Percentiles rank a stretch among this genome's conserved stretches.
Evolutionary conservation across 164 flowering plant genomes (phyloP).

Genomic region (Kingdonia uniflora): DNA sequence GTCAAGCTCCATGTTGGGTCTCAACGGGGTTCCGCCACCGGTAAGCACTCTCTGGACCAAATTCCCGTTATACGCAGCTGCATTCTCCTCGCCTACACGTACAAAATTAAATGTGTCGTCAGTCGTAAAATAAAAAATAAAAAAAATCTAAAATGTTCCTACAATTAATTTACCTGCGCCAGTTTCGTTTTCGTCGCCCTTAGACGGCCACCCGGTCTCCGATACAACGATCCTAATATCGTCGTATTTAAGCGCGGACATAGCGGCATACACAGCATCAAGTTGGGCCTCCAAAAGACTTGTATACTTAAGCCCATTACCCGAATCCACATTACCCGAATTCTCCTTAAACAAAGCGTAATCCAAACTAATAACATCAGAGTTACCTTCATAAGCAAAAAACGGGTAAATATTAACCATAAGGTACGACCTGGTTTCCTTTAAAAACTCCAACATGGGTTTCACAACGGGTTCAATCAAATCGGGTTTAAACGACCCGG

Average conservation of each 20-base stretch:
- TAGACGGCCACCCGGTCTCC: conserved; percentile 95
- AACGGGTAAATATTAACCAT: conserved; percentile 91
- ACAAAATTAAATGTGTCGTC: too few species aligned
- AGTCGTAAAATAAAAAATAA: background rate
- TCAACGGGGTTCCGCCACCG: conserved; percentile 68
- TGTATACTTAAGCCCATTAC: conserved; percentile 50
- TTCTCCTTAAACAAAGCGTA: conserved; percentile 61
- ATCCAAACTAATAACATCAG: conserved; percentile 55
- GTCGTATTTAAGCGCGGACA: conserved; percentile 38
- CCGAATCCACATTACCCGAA: conserved; percentile 56
- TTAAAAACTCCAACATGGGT: conserved; percentile 64
- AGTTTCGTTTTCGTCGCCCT: conserved; percentile 59
- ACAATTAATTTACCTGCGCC: conserved; percentile 46
- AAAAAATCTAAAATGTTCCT: conserved; percentile 14
- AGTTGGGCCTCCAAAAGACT: conserved; percentile 77
- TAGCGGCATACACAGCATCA: conserved; percentile 85
- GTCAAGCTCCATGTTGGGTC: conserved; percentile 38
- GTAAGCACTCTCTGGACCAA: conserved; percentile 42
- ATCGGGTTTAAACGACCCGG: conserved; percentile 61
- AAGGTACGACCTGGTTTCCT: conserved; percentile 46
- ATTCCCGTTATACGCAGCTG: conserved; percentile 78
- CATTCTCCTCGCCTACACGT: conserved; percentile 32
- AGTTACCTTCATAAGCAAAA: conserved; percentile 62
- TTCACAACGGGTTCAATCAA: conserved; percentile 49
- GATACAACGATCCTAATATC: conserved; percentile 46